A percentile compares a stretch with the other conserved stretches of the same genome.
Evolutionary conservation across 2,329 filamentous ascomycete genomes (phyloP).

Genomic region (Alternaria ventricosa): DNA sequence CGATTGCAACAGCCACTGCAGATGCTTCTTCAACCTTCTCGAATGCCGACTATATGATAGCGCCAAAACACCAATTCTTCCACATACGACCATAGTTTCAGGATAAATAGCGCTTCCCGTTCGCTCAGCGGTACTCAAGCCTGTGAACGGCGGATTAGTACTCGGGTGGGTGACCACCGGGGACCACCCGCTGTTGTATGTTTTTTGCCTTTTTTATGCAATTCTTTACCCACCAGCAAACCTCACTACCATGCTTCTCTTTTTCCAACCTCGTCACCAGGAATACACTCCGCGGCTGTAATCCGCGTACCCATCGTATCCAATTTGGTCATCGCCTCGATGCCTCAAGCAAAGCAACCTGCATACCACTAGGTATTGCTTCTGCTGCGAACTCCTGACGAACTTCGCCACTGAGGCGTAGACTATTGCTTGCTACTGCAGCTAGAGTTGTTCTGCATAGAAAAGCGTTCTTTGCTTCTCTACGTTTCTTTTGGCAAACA

Average conservation of each 20-base stretch:
- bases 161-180: conserved; percentile 12
- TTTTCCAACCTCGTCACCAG: background rate
- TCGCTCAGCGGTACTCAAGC: conserved; percentile 8
- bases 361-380: background rate
- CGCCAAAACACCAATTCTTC: background rate
- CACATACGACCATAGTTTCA: conserved; percentile 12
- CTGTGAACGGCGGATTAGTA: conserved; percentile 11
- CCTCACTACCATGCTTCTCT: background rate
- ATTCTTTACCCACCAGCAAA: background rate
- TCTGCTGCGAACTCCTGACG: background rate
- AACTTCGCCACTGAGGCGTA: background rate
- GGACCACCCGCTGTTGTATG: conserved; percentile 18
- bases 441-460: background rate
- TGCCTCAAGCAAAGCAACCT: background rate
- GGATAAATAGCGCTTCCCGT: conserved; percentile 10
- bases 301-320: background rate
- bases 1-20: background rate
- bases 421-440: background rate
- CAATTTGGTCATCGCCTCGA: background rate
- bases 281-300: background rate
- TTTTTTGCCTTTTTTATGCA: conserved; percentile 1
- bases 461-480: background rate
- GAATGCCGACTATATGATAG: background rate
- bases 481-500: background rate
- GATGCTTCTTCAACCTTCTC: background rate